phyloP scores from a whole-genome alignment of 768 basidiomycete genomes.

The Tephrocybe sp. region DNA sequence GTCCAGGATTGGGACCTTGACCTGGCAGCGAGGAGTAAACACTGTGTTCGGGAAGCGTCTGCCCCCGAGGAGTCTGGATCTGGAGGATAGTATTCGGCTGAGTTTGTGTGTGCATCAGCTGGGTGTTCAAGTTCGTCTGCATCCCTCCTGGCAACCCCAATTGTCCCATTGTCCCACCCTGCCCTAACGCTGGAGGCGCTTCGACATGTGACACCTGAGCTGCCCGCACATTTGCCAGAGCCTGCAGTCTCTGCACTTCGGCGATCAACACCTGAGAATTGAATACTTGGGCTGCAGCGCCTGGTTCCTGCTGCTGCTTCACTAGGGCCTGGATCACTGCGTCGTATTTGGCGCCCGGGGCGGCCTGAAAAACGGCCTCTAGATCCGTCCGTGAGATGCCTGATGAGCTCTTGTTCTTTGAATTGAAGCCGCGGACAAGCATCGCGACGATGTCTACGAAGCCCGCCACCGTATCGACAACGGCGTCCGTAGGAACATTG shows the following conservation, averaged over 20 bases:
- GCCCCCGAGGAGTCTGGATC: too few relatives aligned
- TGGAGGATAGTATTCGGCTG: too few relatives aligned
- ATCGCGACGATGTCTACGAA: background rate
- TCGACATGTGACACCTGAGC: too few relatives aligned
- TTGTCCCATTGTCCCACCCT: too few relatives aligned
- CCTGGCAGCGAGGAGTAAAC: too few relatives aligned
- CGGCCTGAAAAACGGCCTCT: background rate
- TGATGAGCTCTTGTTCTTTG: background rate
- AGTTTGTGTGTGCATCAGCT: too few relatives aligned
- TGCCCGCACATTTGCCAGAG: background rate
- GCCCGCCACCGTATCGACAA: too few relatives aligned
- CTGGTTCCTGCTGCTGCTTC: background rate
- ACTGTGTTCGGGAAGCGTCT: too few relatives aligned
- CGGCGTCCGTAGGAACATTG: background rate
- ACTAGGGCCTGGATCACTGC: background rate
- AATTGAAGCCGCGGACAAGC: background rate
- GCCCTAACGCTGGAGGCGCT: too few relatives aligned
- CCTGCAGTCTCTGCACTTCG: background rate
- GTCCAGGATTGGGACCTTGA: too few relatives aligned
- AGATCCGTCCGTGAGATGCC: background rate
- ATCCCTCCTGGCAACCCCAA: too few relatives aligned
- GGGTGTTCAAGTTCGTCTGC: too few relatives aligned
- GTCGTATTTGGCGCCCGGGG: conserved; percentile 1
- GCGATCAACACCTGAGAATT: background rate
- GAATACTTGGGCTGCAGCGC: background rate